Percentiles rank a stretch among this genome's conserved stretches.
Conservation (phyloP, 2,329 filamentous ascomycete species). For the Aspergillus puulaauensis region DNA sequence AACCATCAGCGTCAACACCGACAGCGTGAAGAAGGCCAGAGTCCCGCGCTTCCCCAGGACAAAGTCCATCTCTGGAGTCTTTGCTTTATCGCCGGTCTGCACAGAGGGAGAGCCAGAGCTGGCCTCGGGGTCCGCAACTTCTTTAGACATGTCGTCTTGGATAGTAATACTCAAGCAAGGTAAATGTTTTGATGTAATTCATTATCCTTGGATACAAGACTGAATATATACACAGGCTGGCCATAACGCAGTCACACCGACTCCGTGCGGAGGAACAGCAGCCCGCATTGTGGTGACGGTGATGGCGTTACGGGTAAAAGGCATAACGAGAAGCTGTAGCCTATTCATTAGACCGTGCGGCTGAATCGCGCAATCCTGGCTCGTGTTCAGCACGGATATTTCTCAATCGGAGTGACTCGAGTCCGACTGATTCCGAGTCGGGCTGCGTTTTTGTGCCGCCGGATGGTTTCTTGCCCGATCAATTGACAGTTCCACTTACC, state of each 20-base stretch:
- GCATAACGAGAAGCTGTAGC: neutral
- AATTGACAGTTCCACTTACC: too few species aligned
- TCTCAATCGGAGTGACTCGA: too few species aligned
- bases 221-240: neutral
- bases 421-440: too few species aligned
- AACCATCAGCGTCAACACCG: constrained; percentile 12
- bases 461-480: neutral
- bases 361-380: too few species aligned
- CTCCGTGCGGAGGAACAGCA: neutral
- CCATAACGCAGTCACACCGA: neutral
- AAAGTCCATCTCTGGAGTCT: neutral
- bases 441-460: neutral
- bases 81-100: neutral
- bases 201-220: neutral
- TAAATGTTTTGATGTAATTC: neutral
- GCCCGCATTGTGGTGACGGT: neutral
- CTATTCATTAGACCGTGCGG: too few species aligned
- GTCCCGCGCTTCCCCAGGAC: constrained; percentile 6
- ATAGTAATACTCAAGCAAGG: too few species aligned
- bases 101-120: neutral
- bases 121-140: neutral
- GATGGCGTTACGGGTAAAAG: too few species aligned
- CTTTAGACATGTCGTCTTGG: neutral
- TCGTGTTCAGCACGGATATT: too few species aligned
- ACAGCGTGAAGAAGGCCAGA: constrained; percentile 6